Conservation (phyloP, 768 basidiomycete genomes). For the Boletus reticuloceps region DNA sequence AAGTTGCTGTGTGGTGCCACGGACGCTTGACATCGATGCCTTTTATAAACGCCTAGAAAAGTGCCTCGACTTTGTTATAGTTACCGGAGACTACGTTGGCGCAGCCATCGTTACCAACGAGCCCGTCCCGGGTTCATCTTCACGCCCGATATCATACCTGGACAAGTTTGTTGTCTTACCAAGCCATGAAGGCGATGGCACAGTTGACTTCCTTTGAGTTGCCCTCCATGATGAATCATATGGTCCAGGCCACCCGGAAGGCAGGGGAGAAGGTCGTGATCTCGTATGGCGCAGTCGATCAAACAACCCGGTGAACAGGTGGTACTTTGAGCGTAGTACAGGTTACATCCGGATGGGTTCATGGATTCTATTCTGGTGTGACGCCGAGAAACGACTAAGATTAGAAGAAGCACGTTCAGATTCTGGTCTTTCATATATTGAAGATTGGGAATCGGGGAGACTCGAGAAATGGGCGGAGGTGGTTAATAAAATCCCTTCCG, state of each 20-base stretch:
- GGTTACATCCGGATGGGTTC: constrained; percentile 83
- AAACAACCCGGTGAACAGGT: constrained; percentile 96
- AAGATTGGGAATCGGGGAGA: constrained; percentile 73
- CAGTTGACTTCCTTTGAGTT: constrained; percentile 99
- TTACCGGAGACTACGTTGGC: constrained; percentile 94
- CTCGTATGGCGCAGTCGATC: constrained; percentile 93
- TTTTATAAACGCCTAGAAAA: constrained; percentile 80
- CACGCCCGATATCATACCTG: constrained; percentile 75
- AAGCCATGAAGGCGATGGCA: constrained; percentile 94
- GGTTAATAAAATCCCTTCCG: constrained; percentile 70
- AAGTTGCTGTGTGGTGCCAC: too few relatives aligned
- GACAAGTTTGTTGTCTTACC: constrained; percentile 99
- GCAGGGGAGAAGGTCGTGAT: constrained; percentile 86
- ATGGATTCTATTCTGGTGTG: constrained; percentile 99
- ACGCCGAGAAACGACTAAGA: constrained; percentile 84
- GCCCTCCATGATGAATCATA: constrained; percentile 98
- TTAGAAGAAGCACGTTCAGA: constrained; percentile 64
- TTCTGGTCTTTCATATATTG: constrained; percentile 67
- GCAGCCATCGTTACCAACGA: constrained; percentile 90
- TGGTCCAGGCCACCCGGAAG: constrained; percentile 87
- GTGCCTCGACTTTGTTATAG: constrained; percentile 85
- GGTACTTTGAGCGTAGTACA: constrained; percentile 96
- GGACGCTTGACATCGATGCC: constrained; percentile 61
- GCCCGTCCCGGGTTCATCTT: constrained; percentile 30
- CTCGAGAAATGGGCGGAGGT: constrained; percentile 66